Evolutionary conservation across 2,329 filamentous ascomycete species (phyloP).

Genomic region (Blastomyces gilchristii): DNA sequence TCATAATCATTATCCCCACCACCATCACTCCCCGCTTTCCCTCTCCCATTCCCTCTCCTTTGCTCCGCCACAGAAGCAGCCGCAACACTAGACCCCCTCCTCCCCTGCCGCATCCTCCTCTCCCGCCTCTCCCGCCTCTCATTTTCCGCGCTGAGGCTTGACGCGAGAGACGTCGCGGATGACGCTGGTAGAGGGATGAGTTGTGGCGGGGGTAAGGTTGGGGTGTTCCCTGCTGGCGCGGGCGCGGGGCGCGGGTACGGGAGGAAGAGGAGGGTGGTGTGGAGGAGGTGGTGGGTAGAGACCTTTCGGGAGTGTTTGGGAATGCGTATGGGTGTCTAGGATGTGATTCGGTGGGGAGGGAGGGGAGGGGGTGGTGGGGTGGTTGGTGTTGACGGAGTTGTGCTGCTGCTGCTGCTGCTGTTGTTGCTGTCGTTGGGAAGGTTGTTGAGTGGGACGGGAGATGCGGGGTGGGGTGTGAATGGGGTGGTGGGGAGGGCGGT

Average conservation of each 20-base stretch:
- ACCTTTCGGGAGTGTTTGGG: not conserved
- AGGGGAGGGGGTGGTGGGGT: not conserved
- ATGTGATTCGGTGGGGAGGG: constrained; percentile 1
- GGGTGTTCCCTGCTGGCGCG: not conserved
- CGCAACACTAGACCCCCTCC: not conserved
- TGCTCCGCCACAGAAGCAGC: not conserved
- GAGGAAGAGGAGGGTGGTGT: not conserved
- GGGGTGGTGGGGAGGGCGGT: not conserved
- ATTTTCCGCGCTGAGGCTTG: not conserved
- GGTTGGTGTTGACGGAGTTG: not conserved
- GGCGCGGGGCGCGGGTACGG: no score
- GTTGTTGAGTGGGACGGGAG: not conserved
- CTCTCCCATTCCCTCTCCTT: not conserved
- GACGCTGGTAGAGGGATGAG: not conserved
- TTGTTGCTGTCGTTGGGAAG: not conserved
- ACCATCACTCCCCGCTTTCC: no score
- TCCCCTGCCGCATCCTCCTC: not conserved
- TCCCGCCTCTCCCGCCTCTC: not conserved
- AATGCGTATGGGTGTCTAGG: constrained; percentile 1
- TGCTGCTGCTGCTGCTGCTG: not conserved
- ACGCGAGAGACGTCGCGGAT: not conserved
- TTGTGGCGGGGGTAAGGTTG: not conserved
- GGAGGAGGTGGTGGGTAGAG: not conserved
- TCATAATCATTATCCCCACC: not conserved
- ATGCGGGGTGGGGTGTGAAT: not conserved